Evolutionary conservation across 2,329 filamentous ascomycete genomes (phyloP).

Genomic region (Alternaria ethzedia): DNA sequence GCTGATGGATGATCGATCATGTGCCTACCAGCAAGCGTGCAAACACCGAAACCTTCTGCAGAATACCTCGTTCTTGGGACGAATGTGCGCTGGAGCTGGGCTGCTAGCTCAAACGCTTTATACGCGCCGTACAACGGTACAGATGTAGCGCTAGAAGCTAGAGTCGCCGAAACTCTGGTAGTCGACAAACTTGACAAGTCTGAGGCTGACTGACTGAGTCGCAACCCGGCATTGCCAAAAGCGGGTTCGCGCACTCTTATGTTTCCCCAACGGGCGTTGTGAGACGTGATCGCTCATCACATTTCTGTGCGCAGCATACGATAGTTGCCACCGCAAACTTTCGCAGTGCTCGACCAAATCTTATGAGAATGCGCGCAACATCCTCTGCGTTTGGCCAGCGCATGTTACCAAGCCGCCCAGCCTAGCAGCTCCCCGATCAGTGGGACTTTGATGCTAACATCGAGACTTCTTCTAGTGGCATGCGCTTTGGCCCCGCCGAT

Average conservation of each 20-base stretch:
- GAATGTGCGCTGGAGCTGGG: neutral
- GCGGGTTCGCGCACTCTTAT: neutral
- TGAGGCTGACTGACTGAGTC: neutral
- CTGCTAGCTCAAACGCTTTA: neutral
- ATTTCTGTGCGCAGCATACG: neutral
- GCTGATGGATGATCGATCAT: neutral
- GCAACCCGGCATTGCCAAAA: neutral
- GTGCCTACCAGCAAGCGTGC: neutral
- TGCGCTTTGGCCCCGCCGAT: constrained; percentile 1
- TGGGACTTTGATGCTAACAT: neutral
- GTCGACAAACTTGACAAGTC: neutral
- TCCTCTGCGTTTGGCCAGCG: neutral
- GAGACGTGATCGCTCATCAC: neutral
- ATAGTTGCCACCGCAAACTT: neutral
- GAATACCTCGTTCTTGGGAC: neutral
- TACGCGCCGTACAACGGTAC: neutral
- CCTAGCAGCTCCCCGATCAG: neutral
- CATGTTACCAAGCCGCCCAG: neutral
- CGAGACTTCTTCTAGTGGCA: constrained; percentile 2
- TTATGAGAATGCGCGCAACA: neutral
- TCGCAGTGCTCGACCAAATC: neutral
- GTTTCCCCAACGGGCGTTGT: neutral
- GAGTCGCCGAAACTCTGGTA: neutral
- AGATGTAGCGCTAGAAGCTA: neutral
- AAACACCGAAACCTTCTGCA: neutral